These are phyloP conservation scores for Neohortaea acidophila DNA, from an alignment of 495 filamentous ascomycete species.

Conservation along the genomic window DNA sequence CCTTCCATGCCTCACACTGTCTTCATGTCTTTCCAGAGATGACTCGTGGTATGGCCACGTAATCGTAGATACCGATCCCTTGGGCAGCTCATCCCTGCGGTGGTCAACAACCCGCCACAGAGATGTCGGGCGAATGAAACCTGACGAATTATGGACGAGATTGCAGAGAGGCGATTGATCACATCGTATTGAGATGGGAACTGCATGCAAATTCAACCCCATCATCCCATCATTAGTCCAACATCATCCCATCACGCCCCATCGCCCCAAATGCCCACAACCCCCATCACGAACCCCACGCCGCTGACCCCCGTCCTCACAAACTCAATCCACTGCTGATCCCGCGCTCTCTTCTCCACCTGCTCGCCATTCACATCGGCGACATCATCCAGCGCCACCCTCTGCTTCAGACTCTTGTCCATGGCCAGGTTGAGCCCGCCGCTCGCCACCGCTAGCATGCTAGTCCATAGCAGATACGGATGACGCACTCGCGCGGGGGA, in stretches of 20 bases:
- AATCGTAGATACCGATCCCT: too few relatives aligned
- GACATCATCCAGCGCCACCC: constrained; percentile 10
- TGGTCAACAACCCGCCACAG: too few relatives aligned
- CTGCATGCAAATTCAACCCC: too few relatives aligned
- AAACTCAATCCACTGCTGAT: constrained; percentile 44
- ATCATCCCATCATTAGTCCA: too few relatives aligned
- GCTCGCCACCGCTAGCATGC: constrained; percentile 38
- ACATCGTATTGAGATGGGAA: too few relatives aligned
- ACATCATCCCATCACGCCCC: constrained; percentile 24
- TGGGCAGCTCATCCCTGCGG: too few relatives aligned
- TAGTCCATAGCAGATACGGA: constrained; percentile 74
- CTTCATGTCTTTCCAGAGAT: too few relatives aligned
- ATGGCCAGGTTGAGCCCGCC: constrained; percentile 37
- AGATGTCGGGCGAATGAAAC: too few relatives aligned
- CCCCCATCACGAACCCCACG: constrained; percentile 53
- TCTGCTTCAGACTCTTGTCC: constrained; percentile 34
- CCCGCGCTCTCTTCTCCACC: constrained; percentile 53
- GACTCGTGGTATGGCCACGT: too few relatives aligned
- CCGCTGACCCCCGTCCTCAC: constrained; percentile 46
- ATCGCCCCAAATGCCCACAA: constrained; percentile 86
- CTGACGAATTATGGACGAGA: too few relatives aligned
- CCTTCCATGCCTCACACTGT: too few relatives aligned
- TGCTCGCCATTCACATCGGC: constrained; percentile 61
- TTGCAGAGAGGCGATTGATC: too few relatives aligned
- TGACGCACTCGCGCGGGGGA: constrained; percentile 57